Percentiles rank a stretch among this genome's conserved stretches.
phyloP scores from a whole-genome alignment of 768 basidiomycete genomes.

The Collybiopsis luxurians region DNA sequence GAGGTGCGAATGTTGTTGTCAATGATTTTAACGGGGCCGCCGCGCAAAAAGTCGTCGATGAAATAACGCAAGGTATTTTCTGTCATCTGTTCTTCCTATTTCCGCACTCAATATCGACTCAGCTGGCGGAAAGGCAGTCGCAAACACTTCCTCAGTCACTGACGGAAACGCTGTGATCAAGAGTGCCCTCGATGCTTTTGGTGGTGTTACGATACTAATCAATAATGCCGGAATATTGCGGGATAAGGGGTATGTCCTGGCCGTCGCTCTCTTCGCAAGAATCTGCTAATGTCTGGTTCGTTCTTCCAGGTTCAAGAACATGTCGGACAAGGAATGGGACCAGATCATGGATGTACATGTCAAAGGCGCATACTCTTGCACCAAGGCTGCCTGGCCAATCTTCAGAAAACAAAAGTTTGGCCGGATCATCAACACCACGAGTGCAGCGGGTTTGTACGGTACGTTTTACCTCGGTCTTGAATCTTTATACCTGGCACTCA shows the following conservation, averaged over 20 bases:
- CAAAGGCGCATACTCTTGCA: conserved; percentile 90
- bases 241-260: conserved; percentile 61
- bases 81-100: not conserved
- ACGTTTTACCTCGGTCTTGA: conserved; percentile 15
- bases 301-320: conserved; percentile 82
- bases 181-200: conserved; percentile 83
- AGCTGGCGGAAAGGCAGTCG: conserved; percentile 90
- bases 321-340: conserved; percentile 95
- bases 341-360: conserved; percentile 86
- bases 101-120: not conserved
- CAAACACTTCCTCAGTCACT: conserved; percentile 81
- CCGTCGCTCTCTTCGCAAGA: not conserved
- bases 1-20: conserved; percentile 92
- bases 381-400: conserved; percentile 93
- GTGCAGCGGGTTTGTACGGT: conserved; percentile 94
- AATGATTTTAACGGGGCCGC: conserved; percentile 90
- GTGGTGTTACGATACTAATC: conserved; percentile 80
- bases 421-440: conserved; percentile 90
- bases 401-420: conserved; percentile 96
- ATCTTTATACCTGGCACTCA: not conserved
- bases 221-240: conserved; percentile 95
- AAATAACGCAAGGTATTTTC: conserved; percentile 75
- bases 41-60: conserved; percentile 89
- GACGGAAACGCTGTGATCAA: conserved; percentile 87
- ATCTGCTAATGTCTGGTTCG: not conserved